Evolutionary conservation across 2,329 filamentous ascomycete genomes (phyloP).

Genomic region (Daldinia sp.): DNA sequence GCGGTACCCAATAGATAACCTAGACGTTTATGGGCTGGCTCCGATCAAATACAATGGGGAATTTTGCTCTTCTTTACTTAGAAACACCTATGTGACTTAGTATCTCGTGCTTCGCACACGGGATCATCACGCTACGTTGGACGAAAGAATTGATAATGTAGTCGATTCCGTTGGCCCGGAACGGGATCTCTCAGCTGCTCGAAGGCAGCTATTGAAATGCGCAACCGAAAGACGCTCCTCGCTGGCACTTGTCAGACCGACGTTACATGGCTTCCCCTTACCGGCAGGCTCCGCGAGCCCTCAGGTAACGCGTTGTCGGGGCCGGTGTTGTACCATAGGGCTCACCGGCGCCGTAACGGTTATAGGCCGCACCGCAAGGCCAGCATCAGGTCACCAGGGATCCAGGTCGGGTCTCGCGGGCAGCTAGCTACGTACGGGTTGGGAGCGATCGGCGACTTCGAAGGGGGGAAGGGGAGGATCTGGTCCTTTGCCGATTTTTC

Average conservation of each 20-base stretch:
- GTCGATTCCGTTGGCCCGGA: neutral
- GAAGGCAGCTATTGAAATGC: neutral
- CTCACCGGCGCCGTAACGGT: slow-evolving; percentile 27
- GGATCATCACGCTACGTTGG: neutral
- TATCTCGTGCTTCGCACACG: slow-evolving; percentile 8
- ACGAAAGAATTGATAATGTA: slow-evolving; percentile 5
- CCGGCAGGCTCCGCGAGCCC: slow-evolving; percentile 24
- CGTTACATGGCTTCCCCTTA: slow-evolving; percentile 28
- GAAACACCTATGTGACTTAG: neutral
- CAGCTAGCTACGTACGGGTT: slow-evolving; percentile 1
- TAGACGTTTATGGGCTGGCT: neutral
- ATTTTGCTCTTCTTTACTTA: slow-evolving; percentile 1
- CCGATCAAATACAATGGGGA: neutral
- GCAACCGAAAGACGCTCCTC: neutral
- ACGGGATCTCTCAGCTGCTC: neutral
- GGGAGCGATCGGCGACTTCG: neutral
- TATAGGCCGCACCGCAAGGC: slow-evolving; percentile 15
- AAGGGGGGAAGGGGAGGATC: no score
- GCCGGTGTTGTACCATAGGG: neutral
- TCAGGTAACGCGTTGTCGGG: slow-evolving; percentile 2
- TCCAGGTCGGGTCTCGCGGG: slow-evolving; percentile 22
- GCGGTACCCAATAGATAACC: neutral
- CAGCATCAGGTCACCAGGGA: slow-evolving; percentile 10
- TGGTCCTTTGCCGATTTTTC: neutral
- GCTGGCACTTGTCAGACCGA: slow-evolving; percentile 19